Conservation (phyloP, 805 yeast species). For the Metschnikowia arizonensis region DNA sequence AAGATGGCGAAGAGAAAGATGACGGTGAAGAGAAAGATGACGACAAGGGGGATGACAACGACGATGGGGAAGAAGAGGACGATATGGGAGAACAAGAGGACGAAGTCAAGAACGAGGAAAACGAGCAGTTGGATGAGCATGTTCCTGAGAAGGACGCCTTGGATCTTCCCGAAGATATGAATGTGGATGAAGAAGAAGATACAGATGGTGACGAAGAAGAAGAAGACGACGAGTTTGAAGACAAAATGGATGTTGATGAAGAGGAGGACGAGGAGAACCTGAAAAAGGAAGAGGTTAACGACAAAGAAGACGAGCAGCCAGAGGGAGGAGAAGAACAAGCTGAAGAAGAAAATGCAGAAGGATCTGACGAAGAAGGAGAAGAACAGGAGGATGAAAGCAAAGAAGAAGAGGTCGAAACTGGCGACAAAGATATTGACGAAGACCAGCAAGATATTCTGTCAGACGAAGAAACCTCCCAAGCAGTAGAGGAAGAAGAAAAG, state of each 20-base stretch:
- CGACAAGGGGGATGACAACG: constrained; percentile 35
- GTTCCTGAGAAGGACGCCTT: constrained; percentile 83
- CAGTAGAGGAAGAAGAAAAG: constrained; percentile 37
- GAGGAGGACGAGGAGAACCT: constrained; percentile 19
- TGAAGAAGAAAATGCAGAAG: constrained; percentile 11
- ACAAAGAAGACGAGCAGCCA: constrained; percentile 17
- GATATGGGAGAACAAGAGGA: constrained; percentile 83
- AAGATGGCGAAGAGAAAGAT: constrained; percentile 39
- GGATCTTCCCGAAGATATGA: constrained; percentile 89
- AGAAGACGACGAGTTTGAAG: constrained; percentile 23
- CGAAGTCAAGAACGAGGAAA: constrained; percentile 64
- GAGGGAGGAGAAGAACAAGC: constrained; percentile 13
- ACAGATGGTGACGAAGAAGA: constrained; percentile 35
- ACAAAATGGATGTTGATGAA: constrained; percentile 11
- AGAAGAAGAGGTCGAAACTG: constrained; percentile 22
- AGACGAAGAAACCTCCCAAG: constrained; percentile 29
- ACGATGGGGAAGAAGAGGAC: constrained; percentile 56
- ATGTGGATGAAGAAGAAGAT: constrained; percentile 77
- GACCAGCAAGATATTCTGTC: constrained; percentile 27
- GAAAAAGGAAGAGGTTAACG: constrained; percentile 19
- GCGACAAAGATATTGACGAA: constrained; percentile 19
- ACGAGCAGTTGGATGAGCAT: constrained; percentile 63
- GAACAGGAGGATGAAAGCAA: constrained; percentile 24
- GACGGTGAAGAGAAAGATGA: constrained; percentile 49
- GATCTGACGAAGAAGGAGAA: constrained; percentile 21